Percentiles rank a stretch among this genome's conserved stretches.
Evolutionary conservation across 345 rosid genomes (phyloP).

Genomic region (Rhodomyrtus tomentosa): DNA sequence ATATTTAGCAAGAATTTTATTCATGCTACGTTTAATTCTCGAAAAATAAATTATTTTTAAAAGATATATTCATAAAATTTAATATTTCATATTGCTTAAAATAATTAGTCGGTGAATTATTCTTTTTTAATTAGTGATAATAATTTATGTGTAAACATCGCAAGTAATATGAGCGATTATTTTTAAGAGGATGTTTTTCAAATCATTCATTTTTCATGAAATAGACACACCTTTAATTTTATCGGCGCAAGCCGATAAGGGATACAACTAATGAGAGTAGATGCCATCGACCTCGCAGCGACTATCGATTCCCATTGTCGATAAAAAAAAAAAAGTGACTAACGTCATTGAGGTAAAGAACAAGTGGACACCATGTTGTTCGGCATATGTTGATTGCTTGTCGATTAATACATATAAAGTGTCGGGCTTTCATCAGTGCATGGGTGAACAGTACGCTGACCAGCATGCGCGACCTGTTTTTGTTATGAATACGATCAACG

Average conservation of each 20-base stretch:
- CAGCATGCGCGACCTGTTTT: neutral
- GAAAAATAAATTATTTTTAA: too few species aligned
- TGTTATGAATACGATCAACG: neutral
- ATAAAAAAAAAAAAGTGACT: neutral
- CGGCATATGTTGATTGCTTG: accelerated
- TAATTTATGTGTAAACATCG: too few species aligned
- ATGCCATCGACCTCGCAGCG: neutral
- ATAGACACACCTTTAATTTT: too few species aligned
- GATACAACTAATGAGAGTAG: neutral
- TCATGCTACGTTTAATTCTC: neutral
- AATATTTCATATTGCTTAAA: too few species aligned
- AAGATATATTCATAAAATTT: too few species aligned
- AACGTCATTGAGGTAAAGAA: accelerated
- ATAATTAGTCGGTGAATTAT: too few species aligned
- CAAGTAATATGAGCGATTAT: too few species aligned
- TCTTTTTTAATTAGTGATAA: too few species aligned
- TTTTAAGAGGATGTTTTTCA: too few species aligned
- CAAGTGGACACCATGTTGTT: neutral
- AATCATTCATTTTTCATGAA: too few species aligned
- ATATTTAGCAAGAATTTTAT: neutral
- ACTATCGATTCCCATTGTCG: neutral
- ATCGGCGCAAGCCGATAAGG: neutral
- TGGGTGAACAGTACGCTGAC: accelerated
- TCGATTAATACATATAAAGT: neutral
- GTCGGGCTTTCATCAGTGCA: neutral